Evolutionary conservation across 169 alveolate genomes (phyloP).

Genomic region (Plasmodium vinckei): DNA sequence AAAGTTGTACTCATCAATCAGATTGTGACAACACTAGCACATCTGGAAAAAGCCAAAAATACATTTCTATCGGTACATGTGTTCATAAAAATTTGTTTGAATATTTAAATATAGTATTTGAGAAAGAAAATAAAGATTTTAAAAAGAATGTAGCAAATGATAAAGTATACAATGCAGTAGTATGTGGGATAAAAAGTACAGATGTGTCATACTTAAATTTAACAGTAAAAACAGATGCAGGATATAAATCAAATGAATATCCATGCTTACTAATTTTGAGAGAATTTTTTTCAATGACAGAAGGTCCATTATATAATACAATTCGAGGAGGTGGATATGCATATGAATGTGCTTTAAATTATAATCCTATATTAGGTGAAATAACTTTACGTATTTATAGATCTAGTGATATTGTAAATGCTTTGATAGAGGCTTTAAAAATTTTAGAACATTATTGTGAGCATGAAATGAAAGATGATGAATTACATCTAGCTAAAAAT

Average conservation of each 20-base stretch:
- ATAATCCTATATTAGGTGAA: conserved; percentile 79
- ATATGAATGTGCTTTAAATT: conserved; percentile 79
- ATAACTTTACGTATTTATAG: conserved; percentile 75
- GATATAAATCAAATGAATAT: conserved; percentile 77
- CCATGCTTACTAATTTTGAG: conserved; percentile 62
- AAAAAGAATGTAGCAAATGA: conserved; percentile 15
- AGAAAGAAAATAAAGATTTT: conserved; percentile 40
- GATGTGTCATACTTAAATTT: conserved; percentile 80
- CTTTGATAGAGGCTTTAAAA: conserved; percentile 79
- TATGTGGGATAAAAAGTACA: conserved; percentile 78
- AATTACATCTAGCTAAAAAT: conserved; percentile 77
- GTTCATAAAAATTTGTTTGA: conserved; percentile 69
- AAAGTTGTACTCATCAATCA: too few relatives aligned
- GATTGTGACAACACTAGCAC: neutral
- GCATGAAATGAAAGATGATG: conserved; percentile 69
- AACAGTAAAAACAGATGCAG: conserved; percentile 78
- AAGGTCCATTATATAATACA: conserved; percentile 84
- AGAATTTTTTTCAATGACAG: conserved; percentile 84
- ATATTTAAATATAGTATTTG: conserved; percentile 29
- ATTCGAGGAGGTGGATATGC: conserved; percentile 88
- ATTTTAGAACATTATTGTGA: conserved; percentile 40
- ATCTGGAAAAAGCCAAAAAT: neutral
- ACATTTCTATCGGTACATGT: conserved; percentile 36
- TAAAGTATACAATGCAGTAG: conserved; percentile 58
- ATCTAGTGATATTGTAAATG: conserved; percentile 57